Base-by-base conservation (phyloP, 2,329 filamentous ascomycete genomes). In the Onygenales sp. region DNA sequence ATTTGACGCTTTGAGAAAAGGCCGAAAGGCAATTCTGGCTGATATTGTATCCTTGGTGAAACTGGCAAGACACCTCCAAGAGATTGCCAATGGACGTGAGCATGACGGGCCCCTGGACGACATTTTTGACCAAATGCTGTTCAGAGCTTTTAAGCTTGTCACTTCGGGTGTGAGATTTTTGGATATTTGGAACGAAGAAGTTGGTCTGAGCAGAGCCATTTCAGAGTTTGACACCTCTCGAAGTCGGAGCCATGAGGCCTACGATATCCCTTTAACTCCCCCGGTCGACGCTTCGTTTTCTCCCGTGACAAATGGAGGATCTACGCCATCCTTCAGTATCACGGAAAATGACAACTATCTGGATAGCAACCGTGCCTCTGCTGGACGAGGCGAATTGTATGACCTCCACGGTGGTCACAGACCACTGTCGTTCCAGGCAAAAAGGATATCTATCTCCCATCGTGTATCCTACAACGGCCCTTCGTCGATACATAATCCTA, bases 111-210 rank as follows among this genome's bases (percentile, higher is more conserved):
- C 69, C 35, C 63, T 74, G n/a, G 67, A 72, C 45, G 65, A 64
- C 14, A 81, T 92, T 54, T 81, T 96, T 54, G 92, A 97, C 64
- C 88, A 95, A 67, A 89, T 97, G 81, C 87, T 97, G 27, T 74
- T 95, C 51, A 93, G 91, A 68, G 91, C 91, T 0, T 97, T 95
- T 75, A 90, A 87, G 65, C 90, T 97, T 51, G 87, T 95, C n/a
- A 92, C 85, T 47, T 85, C 92, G 62, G 90, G 88, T 11, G 89
- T 96, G 31, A 81, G 86, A 44, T 97, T 98, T 64, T 78, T 95
- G 43, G 93, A 98, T 61, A 79, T 92, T 2, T 84, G 93, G 73
- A 85, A 87, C 39, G 86, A 75, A 57, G 71, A 75, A 50, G 74
- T 75, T 64, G 72, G 72, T 14, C 64, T 75, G 60, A 70, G 67